Conservation (phyloP, 371 early-diverging fungal genomes). For the Syncephalis plumigaleata region DNA sequence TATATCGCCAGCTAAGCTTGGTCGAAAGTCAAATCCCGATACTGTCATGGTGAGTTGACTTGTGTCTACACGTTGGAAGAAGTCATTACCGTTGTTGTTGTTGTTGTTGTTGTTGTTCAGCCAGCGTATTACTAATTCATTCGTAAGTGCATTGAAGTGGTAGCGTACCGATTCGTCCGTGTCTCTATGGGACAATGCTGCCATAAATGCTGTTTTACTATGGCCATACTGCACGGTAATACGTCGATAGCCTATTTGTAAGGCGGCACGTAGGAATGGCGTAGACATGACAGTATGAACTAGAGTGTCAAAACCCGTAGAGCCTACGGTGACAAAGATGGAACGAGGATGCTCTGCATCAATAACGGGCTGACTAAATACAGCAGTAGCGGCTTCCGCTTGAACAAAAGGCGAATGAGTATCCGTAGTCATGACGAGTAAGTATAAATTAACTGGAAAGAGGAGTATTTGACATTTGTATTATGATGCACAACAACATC, state of each 20-base stretch:
- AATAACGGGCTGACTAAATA: neutral
- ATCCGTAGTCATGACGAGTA: too few species aligned
- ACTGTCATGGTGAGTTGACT: conserved; percentile 9
- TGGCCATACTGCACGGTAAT: conserved; percentile 63
- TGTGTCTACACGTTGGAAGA: neutral
- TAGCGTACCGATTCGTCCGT: too few species aligned
- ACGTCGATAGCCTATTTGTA: conserved; percentile 20
- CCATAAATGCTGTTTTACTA: conserved; percentile 7
- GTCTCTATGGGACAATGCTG: neutral
- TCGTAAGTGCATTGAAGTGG: too few species aligned
- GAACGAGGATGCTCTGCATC: neutral
- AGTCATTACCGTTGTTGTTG: too few species aligned
- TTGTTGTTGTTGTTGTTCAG: too few species aligned
- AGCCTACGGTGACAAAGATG: conserved; percentile 78
- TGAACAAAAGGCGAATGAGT: too few species aligned
- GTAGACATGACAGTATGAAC: conserved; percentile 21
- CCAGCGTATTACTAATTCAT: too few species aligned
- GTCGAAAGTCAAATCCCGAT: conserved; percentile 39
- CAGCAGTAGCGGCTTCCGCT: too few species aligned
- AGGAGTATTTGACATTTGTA: too few species aligned
- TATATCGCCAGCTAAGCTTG: conserved; percentile 32
- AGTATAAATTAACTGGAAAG: too few species aligned
- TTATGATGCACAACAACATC: too few species aligned
- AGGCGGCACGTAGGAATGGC: conserved; percentile 25
- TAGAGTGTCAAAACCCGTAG: conserved; percentile 70